Percentiles rank a stretch among this genome's conserved stretches.
phyloP scores from a whole-genome alignment of 495 filamentous ascomycete genomes.

The Aspergillus sclerotioniger region DNA sequence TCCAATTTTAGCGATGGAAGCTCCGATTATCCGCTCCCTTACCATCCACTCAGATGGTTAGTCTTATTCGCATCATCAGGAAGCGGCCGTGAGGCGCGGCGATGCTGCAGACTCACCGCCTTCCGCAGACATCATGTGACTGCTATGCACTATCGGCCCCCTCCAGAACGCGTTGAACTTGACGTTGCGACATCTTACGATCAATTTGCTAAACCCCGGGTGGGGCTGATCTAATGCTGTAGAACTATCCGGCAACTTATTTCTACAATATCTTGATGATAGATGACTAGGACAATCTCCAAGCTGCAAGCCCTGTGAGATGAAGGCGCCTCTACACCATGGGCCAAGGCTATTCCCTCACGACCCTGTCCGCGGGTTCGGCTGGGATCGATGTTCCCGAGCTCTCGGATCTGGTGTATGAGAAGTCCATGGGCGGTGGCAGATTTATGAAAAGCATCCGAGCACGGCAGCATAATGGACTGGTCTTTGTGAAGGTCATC shows the following conservation, averaged over 20 bases:
- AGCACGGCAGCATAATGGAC: conserved; percentile 81
- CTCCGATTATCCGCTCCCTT: too few relatives aligned
- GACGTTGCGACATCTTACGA: too few relatives aligned
- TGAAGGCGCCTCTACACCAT: conserved; percentile 55
- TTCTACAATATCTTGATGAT: background rate
- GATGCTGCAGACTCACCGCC: too few relatives aligned
- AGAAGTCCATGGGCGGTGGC: conserved; percentile 89
- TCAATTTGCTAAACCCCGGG: too few relatives aligned
- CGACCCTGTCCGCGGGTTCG: conserved; percentile 82
- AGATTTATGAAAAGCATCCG: conserved; percentile 96
- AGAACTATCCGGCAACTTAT: background rate
- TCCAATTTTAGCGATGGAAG: too few relatives aligned
- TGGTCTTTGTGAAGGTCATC: conserved; percentile 89
- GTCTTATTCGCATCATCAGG: too few relatives aligned
- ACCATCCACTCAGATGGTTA: too few relatives aligned
- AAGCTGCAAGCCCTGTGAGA: conserved; percentile 26
- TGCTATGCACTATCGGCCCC: too few relatives aligned
- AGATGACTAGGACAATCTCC: background rate
- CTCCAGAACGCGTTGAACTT: too few relatives aligned
- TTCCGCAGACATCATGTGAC: too few relatives aligned
- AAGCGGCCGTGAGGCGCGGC: too few relatives aligned
- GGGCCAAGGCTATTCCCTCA: conserved; percentile 96
- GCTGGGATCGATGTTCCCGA: conserved; percentile 93
- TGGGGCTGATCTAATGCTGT: background rate
- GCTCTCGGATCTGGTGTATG: conserved; percentile 83